phyloP scores from a whole-genome alignment of 805 yeast genomes.

The Saturnispora mendoncae region DNA sequence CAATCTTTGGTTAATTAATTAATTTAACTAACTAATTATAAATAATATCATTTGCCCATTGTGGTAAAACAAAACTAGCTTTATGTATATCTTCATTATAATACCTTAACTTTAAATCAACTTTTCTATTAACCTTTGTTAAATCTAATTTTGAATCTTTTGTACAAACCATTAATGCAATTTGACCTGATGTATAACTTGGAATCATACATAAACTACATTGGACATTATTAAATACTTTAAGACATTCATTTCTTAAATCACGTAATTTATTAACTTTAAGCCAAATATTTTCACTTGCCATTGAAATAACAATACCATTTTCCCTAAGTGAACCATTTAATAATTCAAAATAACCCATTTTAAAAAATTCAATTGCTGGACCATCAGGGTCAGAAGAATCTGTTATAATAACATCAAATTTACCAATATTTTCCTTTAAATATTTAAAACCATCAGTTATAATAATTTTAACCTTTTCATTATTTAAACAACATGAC shows the following conservation, averaged over 20 bases:
- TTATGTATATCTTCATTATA: constrained; percentile 59
- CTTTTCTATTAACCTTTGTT: constrained; percentile 46
- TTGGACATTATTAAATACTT: constrained; percentile 52
- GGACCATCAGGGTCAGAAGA: constrained; percentile 94
- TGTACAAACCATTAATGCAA: constrained; percentile 68
- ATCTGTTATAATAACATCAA: constrained; percentile 83
- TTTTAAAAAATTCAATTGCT: constrained; percentile 81
- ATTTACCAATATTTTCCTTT: constrained; percentile 40
- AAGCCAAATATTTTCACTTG: constrained; percentile 75
- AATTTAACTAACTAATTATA: constrained; percentile 11
- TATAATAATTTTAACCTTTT: constrained; percentile 56
- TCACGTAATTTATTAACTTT: constrained; percentile 44
- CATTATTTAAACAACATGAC: constrained; percentile 58
- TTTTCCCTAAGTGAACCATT: constrained; percentile 50
- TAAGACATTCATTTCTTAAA: constrained; percentile 39
- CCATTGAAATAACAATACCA: constrained; percentile 66
- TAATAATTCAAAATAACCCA: constrained; percentile 63
- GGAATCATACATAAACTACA: constrained; percentile 81
- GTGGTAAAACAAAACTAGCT: constrained; percentile 70
- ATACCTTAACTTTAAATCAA: constrained; percentile 46
- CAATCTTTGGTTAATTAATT: constrained; percentile 50
- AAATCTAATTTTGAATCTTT: constrained; percentile 42
- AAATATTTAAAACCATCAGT: constrained; percentile 81
- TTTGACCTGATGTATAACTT: constrained; percentile 80
- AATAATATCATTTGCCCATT: constrained; percentile 48